phyloP scores from a whole-genome alignment of 2,329 filamentous ascomycete genomes.

The Aspergillus sp. region DNA sequence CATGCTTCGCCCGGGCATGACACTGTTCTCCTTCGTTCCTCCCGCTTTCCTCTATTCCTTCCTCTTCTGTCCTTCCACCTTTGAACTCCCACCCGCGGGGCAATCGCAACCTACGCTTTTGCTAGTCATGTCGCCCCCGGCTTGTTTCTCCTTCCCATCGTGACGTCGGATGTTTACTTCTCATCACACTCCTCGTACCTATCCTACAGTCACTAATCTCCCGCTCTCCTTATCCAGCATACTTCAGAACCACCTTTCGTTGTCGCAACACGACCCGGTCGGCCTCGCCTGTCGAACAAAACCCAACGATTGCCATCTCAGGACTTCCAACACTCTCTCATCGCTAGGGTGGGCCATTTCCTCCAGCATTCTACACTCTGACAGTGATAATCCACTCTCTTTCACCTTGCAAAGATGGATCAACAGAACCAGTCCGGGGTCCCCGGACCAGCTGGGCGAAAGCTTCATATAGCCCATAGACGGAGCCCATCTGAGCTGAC shows the following conservation, averaged over 20 bases:
- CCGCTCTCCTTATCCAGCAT: constrained; percentile 18
- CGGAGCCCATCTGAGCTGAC: constrained; percentile 97
- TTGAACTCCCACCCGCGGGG: constrained; percentile 11
- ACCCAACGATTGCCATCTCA: constrained; percentile 26
- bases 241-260: constrained; percentile 20
- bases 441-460: constrained; percentile 76
- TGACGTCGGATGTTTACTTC: background rate
- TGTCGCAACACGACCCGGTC: constrained; percentile 27
- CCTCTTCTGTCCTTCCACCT: constrained; percentile 13
- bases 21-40: constrained; percentile 2
- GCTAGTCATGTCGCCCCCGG: constrained; percentile 11
- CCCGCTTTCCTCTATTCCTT: constrained; percentile 15
- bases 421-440: constrained; percentile 58
- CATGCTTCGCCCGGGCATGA: background rate
- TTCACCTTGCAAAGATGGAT: constrained; percentile 55
- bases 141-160: constrained; percentile 7
- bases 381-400: constrained; percentile 16
- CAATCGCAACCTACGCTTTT: constrained; percentile 25
- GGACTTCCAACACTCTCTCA: constrained; percentile 27
- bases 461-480: constrained; percentile 95
- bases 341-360: constrained; percentile 15
- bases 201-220: constrained; percentile 18
- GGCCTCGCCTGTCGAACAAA: constrained; percentile 25
- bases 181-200: constrained; percentile 1
- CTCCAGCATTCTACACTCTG: constrained; percentile 13